Conservation (phyloP, 2,329 filamentous ascomycete genomes). For the Cladophialophora chaetospira region DNA sequence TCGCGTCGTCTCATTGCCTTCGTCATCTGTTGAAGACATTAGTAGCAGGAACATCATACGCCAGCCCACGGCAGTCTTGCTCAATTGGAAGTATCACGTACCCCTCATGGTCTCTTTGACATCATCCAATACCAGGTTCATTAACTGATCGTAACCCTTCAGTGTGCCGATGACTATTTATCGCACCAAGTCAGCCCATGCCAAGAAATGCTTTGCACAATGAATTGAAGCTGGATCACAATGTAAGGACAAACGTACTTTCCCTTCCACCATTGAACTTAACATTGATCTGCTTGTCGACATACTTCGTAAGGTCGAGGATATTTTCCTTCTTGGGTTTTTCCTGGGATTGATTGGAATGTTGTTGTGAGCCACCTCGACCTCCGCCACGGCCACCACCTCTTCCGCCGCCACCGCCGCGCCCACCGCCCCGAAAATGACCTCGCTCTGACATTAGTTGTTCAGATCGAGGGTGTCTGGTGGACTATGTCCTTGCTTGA, state of each 20-base stretch:
- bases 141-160: conserved; percentile 94
- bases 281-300: conserved; percentile 92
- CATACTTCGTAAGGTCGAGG: conserved; percentile 89
- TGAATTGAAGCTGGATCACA: background rate
- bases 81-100: conserved; percentile 50
- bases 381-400: conserved; percentile 46
- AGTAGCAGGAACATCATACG: conserved; percentile 15
- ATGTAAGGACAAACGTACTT: conserved; percentile 56
- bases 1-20: conserved; percentile 82
- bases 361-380: conserved; percentile 47
- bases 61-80: too few relatives aligned
- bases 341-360: conserved; percentile 60
- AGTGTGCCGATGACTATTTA: conserved; percentile 76
- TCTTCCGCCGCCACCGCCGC: conserved; percentile 50
- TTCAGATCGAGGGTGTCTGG: background rate
- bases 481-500: background rate
- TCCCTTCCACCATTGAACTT: conserved; percentile 96
- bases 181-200: conserved; percentile 6
- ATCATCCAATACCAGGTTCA: conserved; percentile 96
- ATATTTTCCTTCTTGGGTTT: conserved; percentile 98
- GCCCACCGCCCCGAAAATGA: conserved; percentile 57
- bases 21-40: conserved; percentile 67
- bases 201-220: background rate
- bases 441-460: conserved; percentile 46
- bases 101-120: conserved; percentile 88